A percentile compares a stretch with the other conserved stretches of the same genome.
Evolutionary conservation across 139 green algal species (phyloP).

Genomic region (Microglena sp.): DNA sequence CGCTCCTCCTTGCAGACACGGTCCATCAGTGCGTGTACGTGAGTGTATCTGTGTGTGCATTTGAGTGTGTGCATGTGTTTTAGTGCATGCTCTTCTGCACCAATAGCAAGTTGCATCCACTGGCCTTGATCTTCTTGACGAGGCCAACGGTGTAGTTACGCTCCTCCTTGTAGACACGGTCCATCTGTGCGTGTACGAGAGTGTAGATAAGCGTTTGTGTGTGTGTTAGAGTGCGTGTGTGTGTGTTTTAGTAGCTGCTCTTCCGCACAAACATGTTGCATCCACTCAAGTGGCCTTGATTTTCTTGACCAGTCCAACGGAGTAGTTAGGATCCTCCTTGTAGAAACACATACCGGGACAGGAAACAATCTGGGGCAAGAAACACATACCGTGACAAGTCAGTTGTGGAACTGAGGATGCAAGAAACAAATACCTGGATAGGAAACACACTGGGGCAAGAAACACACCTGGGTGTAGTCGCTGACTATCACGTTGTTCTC

Average conservation of each 20-base stretch:
- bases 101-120: conserved; percentile 94
- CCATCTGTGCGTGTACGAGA: conserved; percentile 47
- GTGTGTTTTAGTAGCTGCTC: too few species aligned
- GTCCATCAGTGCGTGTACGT: conserved; percentile 57
- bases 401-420: too few species aligned
- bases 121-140: conserved; percentile 96
- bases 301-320: conserved; percentile 96
- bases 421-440: too few species aligned
- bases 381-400: too few species aligned
- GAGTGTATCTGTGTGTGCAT: not conserved
- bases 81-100: conserved; percentile 99
- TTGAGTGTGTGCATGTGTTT: too few species aligned
- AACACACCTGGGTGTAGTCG: conserved; percentile 56
- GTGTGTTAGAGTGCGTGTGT: too few species aligned
- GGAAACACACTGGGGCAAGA: too few species aligned
- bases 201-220: too few species aligned
- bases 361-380: too few species aligned
- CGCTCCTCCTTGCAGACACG: conserved; percentile 91
- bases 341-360: too few species aligned
- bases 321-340: conserved; percentile 98
- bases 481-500: conserved; percentile 95
- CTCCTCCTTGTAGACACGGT: conserved; percentile 91
- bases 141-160: conserved; percentile 97
- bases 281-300: conserved; percentile 83
- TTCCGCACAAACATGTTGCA: conserved; percentile 99